Conservation (phyloP, 208 protist genomes). For the Borovskyia barvae region DNA sequence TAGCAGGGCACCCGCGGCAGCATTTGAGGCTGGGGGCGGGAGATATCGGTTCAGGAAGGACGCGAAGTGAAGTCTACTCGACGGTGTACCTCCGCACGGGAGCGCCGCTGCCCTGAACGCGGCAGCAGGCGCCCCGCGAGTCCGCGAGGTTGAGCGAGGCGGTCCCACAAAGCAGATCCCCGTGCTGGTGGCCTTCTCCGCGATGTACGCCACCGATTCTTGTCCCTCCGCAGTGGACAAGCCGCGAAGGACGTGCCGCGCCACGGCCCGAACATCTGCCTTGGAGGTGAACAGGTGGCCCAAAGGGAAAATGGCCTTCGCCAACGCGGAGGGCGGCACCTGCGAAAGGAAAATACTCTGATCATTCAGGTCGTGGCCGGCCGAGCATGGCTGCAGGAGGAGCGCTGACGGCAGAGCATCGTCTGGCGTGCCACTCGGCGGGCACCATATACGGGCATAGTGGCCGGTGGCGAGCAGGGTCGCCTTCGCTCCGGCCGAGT, state of each 20-base stretch:
- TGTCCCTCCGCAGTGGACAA: background rate
- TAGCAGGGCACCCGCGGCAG: conserved; percentile 15
- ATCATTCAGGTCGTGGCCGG: conserved; percentile 65
- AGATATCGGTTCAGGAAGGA: conserved; percentile 69
- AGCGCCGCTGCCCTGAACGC: background rate
- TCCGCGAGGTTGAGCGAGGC: background rate
- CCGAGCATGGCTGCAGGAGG: conserved; percentile 57
- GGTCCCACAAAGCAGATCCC: conserved; percentile 78
- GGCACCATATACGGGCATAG: conserved; percentile 57
- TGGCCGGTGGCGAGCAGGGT: conserved; percentile 71
- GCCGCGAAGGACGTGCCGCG: conserved; percentile 15
- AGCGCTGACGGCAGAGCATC: conserved; percentile 7
- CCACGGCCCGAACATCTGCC: conserved; percentile 56
- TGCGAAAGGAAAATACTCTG: conserved; percentile 71
- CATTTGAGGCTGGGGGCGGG: conserved; percentile 7
- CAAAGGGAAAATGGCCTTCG: conserved; percentile 58
- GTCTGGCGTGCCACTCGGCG: background rate
- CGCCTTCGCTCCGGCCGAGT: background rate
- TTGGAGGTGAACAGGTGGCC: conserved; percentile 72
- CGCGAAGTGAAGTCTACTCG: conserved; percentile 35
- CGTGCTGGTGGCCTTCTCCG: conserved; percentile 71
- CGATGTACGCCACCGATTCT: conserved; percentile 13
- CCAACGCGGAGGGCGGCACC: conserved; percentile 27
- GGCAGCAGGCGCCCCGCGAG: background rate
- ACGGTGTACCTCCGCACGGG: background rate